Conservation (phyloP, 1,284 basidiomycete species). For the Xerocomus minutiporus region DNA sequence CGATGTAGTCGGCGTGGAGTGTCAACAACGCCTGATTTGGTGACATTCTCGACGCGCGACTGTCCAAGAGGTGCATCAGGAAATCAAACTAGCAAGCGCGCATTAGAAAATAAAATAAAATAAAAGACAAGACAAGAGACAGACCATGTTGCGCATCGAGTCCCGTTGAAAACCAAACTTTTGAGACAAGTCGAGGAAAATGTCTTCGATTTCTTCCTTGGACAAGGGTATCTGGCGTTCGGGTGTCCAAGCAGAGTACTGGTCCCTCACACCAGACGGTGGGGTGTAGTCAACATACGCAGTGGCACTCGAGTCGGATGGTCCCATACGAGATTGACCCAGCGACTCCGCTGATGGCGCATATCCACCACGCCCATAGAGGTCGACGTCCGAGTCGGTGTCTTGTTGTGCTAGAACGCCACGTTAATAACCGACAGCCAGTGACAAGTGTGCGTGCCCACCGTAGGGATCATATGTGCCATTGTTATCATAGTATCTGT, state of each 20-base stretch:
- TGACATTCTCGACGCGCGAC: conserved; percentile 94
- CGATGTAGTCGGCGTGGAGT: conserved; percentile 98
- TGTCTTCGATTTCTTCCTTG: conserved; percentile 99
- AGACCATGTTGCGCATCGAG: conserved; percentile 85
- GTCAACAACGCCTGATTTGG: conserved; percentile 94
- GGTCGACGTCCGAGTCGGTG: conserved; percentile 72
- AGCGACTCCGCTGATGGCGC: conserved; percentile 70
- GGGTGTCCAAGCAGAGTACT: conserved; percentile 90
- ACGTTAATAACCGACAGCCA: conserved; percentile 15
- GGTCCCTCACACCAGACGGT: conserved; percentile 56
- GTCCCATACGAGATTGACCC: conserved; percentile 52
- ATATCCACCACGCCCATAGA: conserved; percentile 58
- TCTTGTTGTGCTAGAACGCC: conserved; percentile 51
- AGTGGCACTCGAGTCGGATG: conserved; percentile 56
- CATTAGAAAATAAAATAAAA: conserved; percentile 5
- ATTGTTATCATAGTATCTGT: conserved; percentile 60
- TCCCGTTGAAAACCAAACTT: conserved; percentile 99
- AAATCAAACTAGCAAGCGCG: conserved; percentile 76
- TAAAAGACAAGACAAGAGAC: conserved; percentile 19
- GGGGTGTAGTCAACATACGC: conserved; percentile 54
- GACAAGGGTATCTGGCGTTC: conserved; percentile 93
- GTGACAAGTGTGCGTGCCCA: conserved; percentile 23
- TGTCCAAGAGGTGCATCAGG: conserved; percentile 96
- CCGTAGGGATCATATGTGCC: conserved; percentile 64
- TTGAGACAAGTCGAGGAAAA: conserved; percentile 95